Base-by-base conservation (phyloP, 352 stramenopile species). In the Globisporangium megalacanthum region DNA sequence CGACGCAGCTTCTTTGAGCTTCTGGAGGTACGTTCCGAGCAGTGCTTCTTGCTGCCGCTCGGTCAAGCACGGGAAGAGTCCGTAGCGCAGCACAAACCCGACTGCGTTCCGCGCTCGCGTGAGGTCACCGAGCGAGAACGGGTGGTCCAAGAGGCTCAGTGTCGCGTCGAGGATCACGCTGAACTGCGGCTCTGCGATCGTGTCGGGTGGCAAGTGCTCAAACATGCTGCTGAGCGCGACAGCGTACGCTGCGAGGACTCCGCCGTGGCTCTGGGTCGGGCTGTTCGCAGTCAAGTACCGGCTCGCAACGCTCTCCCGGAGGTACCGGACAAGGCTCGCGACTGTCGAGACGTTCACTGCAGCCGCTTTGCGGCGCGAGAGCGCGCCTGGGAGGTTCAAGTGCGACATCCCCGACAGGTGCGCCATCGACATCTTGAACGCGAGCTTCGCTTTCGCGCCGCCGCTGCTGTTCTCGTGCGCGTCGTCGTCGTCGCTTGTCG, bases 151-250 rank as follows among this genome's bases (percentile, higher is more conserved):
- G 49, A 92, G 83, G 19, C 61, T 69, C 49, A 92, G 48, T 5
- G 75, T 69, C 5, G 83, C 71, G 52, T 88, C 73, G 48, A 94
- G 60, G 9, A 93, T 77, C n/a, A 86, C 79, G 14, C 62, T 66
- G 25, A 94, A 74, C 54, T 90, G 76, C 5, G 69, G 55, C 17
- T 92, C 83, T 0, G 69, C 54, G 41, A 93, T 74, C 20, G 69
- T 69, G 50, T 92, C 81, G 13, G 70, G 64, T 13, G 79, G 77
- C n/a, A 92, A 56, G 10, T 70, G 69, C 54, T 88, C 78, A 54
- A 90, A 92, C 74, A 95, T 86, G 37, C 75, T 87, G 66, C 69
- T 83, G 15, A 93, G 52, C 52, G 83, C 75, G 29, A 95, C 75
- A 0, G 83, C 79, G 44, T 84, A 89, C 4, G 84, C 79, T 3